Percentiles rank a stretch among this genome's conserved stretches.
These are phyloP conservation scores for Glycine tomentella DNA, from an alignment of 306 rosid species.

Conservation along the genomic window DNA sequence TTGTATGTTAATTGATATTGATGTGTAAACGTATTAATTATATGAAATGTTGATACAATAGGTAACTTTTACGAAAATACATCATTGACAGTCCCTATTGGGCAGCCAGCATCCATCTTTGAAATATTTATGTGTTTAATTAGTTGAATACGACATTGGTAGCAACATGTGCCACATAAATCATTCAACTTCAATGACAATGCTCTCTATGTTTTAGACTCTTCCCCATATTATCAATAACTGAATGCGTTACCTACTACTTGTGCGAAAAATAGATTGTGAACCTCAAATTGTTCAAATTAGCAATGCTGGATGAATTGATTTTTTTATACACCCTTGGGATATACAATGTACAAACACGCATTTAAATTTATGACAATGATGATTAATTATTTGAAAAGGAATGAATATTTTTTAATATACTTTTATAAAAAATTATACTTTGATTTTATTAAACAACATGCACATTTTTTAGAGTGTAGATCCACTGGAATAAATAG, in stretches of 20 bases:
- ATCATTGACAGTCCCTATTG: not conserved
- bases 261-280: not conserved
- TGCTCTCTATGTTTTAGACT: not conserved
- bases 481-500: too few relatives aligned
- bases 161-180: conserved; percentile 11
- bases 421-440: not conserved
- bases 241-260: not conserved
- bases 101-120: not conserved
- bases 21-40: not conserved
- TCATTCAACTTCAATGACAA: not conserved
- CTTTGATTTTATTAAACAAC: too few relatives aligned
- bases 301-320: not conserved
- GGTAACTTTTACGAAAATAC: not conserved
- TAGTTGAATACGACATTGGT: not conserved
- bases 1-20: too few relatives aligned
- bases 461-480: too few relatives aligned
- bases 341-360: not conserved
- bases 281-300: not conserved
- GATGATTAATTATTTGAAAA: not conserved
- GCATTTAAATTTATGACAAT: not conserved
- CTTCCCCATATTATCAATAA: not conserved
- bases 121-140: not conserved
- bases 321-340: too few relatives aligned
- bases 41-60: not conserved
- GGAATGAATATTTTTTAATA: not conserved